A percentile compares a stretch with the other conserved stretches of the same genome.
Evolutionary conservation across 805 yeast species (phyloP).

Genomic region (Isabelozyma rhagii): DNA sequence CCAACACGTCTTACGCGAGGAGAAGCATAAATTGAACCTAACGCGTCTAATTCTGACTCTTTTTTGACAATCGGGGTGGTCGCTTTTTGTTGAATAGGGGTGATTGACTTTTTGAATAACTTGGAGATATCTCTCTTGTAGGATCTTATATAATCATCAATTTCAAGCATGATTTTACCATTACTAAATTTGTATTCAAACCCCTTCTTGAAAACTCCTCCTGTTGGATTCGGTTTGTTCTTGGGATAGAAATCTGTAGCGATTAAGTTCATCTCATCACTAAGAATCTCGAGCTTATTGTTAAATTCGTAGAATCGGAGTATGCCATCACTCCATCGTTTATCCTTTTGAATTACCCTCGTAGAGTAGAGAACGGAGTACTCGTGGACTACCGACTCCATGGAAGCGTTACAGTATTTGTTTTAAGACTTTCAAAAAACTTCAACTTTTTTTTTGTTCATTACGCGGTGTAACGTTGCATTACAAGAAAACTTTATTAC

Average conservation of each 20-base stretch:
- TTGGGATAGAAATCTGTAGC: slow-evolving; percentile 31
- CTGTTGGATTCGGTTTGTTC: slow-evolving; percentile 12
- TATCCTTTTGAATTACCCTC: slow-evolving; percentile 43
- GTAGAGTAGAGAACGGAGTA: slow-evolving; percentile 45
- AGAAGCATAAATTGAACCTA: neutral
- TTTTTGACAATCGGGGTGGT: neutral
- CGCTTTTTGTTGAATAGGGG: neutral
- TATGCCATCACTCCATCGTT: slow-evolving; percentile 52
- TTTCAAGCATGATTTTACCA: slow-evolving; percentile 24
- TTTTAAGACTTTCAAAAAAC: no score
- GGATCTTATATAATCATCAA: slow-evolving; percentile 25
- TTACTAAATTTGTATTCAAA: slow-evolving; percentile 23
- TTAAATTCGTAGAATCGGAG: slow-evolving; percentile 46
- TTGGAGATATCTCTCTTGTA: slow-evolving; percentile 37
- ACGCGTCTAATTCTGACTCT: neutral
- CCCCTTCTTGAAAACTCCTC: slow-evolving; percentile 14
- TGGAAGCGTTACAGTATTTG: neutral
- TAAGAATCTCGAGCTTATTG: slow-evolving; percentile 42
- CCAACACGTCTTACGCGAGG: neutral
- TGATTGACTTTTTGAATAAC: slow-evolving; percentile 7
- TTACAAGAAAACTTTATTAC: neutral
- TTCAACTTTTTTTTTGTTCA: no score
- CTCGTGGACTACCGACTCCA: slow-evolving; percentile 42
- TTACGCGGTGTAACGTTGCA: neutral
- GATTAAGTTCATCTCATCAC: slow-evolving; percentile 31